Evolutionary conservation across 2,329 filamentous ascomycete species (phyloP).

Genomic region (Cladosporium sp.): DNA sequence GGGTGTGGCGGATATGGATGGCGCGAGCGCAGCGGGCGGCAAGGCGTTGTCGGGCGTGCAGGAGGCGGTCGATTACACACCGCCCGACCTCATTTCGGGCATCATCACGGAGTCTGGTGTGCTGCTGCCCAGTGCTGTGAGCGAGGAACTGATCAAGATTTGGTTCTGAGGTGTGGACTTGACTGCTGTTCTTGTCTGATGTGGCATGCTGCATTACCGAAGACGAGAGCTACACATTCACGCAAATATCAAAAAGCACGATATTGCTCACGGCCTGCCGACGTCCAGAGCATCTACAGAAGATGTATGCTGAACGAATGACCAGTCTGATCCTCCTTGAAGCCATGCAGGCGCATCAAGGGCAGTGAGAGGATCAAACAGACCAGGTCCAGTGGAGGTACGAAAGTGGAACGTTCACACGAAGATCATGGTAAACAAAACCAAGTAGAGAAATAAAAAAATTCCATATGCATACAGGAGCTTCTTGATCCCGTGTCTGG

Average conservation of each 20-base stretch:
- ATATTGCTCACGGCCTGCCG: too few relatives aligned
- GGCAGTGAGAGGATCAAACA: too few relatives aligned
- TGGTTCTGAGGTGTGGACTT: slow-evolving; percentile 32
- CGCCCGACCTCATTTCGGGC: slow-evolving; percentile 62
- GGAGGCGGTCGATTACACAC: slow-evolving; percentile 58
- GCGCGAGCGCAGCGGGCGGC: slow-evolving; percentile 6
- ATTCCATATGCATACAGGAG: not conserved
- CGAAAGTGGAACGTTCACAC: not conserved
- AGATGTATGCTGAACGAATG: too few relatives aligned
- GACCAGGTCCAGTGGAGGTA: not conserved
- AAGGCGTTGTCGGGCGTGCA: slow-evolving; percentile 20
- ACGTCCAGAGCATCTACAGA: too few relatives aligned
- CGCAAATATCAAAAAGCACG: too few relatives aligned
- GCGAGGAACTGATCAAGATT: slow-evolving; percentile 64
- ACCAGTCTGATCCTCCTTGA: too few relatives aligned
- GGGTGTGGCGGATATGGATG: slow-evolving; percentile 26
- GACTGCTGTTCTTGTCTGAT: not conserved
- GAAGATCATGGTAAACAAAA: not conserved
- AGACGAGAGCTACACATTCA: too few relatives aligned
- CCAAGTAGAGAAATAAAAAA: not conserved
- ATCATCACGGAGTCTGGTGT: slow-evolving; percentile 72
- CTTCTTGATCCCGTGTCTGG: too few relatives aligned
- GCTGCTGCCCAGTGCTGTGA: slow-evolving; percentile 62
- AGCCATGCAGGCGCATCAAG: too few relatives aligned
- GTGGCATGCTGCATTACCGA: too few relatives aligned